Evolutionary conservation across 2,329 filamentous ascomycete species (phyloP), one percentile per base, ranked within the genome.

Genomic region (Incumbomyces lentus): DNA sequence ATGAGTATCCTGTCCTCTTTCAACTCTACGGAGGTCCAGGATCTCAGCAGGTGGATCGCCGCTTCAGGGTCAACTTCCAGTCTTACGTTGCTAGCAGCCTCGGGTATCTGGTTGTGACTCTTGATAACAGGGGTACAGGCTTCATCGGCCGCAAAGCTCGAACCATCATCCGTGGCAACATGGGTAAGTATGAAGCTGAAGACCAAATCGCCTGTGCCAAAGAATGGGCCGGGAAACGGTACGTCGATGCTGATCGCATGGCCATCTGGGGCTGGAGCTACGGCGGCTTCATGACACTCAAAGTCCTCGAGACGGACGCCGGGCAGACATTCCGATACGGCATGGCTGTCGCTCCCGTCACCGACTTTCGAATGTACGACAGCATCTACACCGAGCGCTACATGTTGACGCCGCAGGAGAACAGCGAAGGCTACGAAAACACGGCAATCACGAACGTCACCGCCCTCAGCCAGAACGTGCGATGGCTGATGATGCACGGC

Each of bases 251-350:
- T 19, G 73, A 79, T 6, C 79, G 85, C 46, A 78, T 98, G 56
- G 89, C 88, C 16, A 94, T 98, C 60, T 98, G 92, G 92, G 92
- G 92, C 40, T 98, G 92, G 92, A 94, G 86, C 52, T 98, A 92
- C 60, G 92, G 92, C 48, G 92, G 92, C 10, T 98, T 94, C 71
- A 85, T 86, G 72, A 86, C 92, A 5, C 75, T 98, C 59, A 98
- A 98, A 71, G 92, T 87, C 1, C 79, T 98, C 11, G 92, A 98
- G 70, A 76, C 79, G 51, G 92, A 98, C 62, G 90, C 79, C 7
- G 92, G 93, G 4, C 64, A 79, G 60, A 96, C 89, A 0, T 98
- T 95, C 70, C 82, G 82, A 53, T 98, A 98, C 63, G 93, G 92
- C 56, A 95, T 98, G 85, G 88, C 93, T 6, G 93, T 98, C 43